phyloP scores from a whole-genome alignment of 2,329 filamentous ascomycete species.

The Ophiocordyceps camponoti-rufipedis region DNA sequence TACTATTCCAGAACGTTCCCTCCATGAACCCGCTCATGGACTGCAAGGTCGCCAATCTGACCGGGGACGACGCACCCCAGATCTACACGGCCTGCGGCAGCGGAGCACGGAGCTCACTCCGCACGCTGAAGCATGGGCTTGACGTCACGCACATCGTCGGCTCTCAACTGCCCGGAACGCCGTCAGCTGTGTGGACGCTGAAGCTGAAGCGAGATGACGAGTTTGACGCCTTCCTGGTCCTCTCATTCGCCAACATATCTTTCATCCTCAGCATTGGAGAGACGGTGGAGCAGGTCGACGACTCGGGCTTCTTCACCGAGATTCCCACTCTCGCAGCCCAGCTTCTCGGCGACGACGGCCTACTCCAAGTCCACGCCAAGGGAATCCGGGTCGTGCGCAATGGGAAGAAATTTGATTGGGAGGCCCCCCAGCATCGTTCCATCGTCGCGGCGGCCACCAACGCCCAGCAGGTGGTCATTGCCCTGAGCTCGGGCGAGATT shows the following conservation, averaged over 20 bases:
- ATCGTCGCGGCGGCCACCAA: constrained; percentile 93
- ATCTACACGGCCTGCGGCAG: constrained; percentile 88
- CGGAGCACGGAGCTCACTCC: constrained; percentile 75
- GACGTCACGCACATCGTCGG: constrained; percentile 94
- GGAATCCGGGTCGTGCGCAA: constrained; percentile 78
- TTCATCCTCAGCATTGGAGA: constrained; percentile 90
- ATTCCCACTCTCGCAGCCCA: constrained; percentile 85
- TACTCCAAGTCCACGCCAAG: constrained; percentile 91
- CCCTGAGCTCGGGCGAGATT: constrained; percentile 88
- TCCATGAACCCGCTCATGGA: constrained; percentile 84
- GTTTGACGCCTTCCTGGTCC: constrained; percentile 87
- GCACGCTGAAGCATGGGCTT: constrained; percentile 80
- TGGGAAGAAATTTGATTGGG: constrained; percentile 94
- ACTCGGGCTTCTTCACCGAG: constrained; percentile 78
- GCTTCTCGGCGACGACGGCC: constrained; percentile 78
- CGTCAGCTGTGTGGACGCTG: constrained; percentile 86
- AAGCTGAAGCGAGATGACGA: constrained; percentile 68
- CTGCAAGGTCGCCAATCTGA: constrained; percentile 80
- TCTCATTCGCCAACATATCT: constrained; percentile 80
- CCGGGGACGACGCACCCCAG: constrained; percentile 84
- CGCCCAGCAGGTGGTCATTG: constrained; percentile 79
- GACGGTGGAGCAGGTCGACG: constrained; percentile 86
- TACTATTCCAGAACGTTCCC: constrained; percentile 66
- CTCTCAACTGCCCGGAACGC: constrained; percentile 75
- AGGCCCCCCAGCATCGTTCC: constrained; percentile 77